Evolutionary conservation across 2,329 filamentous ascomycete species (phyloP), one percentile per base, ranked within the genome.

Genomic region (Aureobasidium sp.): DNA sequence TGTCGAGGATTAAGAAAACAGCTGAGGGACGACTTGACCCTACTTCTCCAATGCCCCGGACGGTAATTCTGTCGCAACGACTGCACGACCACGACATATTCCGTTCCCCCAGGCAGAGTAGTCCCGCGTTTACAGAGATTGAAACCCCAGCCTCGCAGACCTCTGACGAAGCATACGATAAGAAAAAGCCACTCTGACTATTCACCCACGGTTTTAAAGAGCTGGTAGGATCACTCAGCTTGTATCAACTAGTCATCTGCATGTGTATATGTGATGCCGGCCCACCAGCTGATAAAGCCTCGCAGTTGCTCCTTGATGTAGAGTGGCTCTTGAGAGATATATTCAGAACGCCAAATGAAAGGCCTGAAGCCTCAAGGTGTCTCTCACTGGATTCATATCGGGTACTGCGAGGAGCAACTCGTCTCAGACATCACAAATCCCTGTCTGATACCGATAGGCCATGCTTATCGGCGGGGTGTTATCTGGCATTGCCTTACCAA

Each of bases 11-110:
- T 27, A 63, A 54, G 42, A 53, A 38, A 27, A 54, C 47, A 2
- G 60, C 60, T 5, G 60, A 54, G 9, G 60, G 40, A 2, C 50
- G 40, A 15, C 48, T 54, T 0, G 40, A 54, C 33, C 50, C 60
- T 54, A 15, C 48, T 29, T 63, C 60, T 29, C 60, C 60, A 38
- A 62, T 62, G 7, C 59, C 59, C 4, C 31, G 59, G 4, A 62
- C 59, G 3, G 59, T 62, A 1, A 51, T 62, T 6, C 13, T 62
- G 47, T 23, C 47, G 31, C 59, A 62, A 10, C 31, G 59, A 5
- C 36, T 62, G 3, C 40, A 51, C n/a, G 59, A 62, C n/a, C 59
- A 62, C n/a, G 42, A 51, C 15, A 62, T 62, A 2, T 62, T 62
- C 20, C 42, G 40, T n/a, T 36, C 38, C 15, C 43, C 56, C 13